These are phyloP conservation scores for Nicotiana noctiflora DNA, from an alignment of 257 asterid genomes.

Conservation along the genomic window DNA sequence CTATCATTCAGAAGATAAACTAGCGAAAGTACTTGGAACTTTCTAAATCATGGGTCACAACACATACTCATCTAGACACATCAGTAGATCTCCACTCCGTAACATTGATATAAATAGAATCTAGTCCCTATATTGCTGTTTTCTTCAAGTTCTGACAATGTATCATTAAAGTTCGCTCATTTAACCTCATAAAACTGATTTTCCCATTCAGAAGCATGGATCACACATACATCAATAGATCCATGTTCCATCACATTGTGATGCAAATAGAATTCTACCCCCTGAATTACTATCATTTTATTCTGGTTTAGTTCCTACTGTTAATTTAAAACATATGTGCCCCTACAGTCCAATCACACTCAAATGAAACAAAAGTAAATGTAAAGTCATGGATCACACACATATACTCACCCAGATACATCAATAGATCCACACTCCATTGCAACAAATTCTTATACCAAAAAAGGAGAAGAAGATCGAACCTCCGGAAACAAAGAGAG, in stretches of 20 bases:
- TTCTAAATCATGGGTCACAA: not conserved
- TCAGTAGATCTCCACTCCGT: not conserved
- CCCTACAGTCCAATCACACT: not conserved
- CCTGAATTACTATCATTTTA: not conserved
- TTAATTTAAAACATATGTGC: not conserved
- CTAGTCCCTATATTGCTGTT: not conserved
- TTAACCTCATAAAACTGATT: not conserved
- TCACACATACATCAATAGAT: not conserved
- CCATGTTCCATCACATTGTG: not conserved
- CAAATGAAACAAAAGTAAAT: not conserved
- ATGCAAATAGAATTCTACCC: not conserved
- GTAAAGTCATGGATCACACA: not conserved
- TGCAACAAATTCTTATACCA: not conserved
- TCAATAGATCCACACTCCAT: not conserved
- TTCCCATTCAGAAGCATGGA: not conserved
- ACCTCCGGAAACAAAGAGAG: constrained; percentile 97
- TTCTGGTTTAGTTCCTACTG: not conserved
- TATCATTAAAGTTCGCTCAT: not conserved
- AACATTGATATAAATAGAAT: not conserved
- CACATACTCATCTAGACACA: not conserved
- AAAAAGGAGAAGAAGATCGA: not conserved
- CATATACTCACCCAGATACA: not conserved
- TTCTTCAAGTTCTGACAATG: not conserved
- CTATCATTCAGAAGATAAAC: not conserved
- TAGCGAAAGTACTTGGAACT: not conserved